Percentiles rank a stretch among this genome's conserved stretches.
phyloP scores from a whole-genome alignment of 2,329 filamentous ascomycete species.

The Endocalyx cinctus region DNA sequence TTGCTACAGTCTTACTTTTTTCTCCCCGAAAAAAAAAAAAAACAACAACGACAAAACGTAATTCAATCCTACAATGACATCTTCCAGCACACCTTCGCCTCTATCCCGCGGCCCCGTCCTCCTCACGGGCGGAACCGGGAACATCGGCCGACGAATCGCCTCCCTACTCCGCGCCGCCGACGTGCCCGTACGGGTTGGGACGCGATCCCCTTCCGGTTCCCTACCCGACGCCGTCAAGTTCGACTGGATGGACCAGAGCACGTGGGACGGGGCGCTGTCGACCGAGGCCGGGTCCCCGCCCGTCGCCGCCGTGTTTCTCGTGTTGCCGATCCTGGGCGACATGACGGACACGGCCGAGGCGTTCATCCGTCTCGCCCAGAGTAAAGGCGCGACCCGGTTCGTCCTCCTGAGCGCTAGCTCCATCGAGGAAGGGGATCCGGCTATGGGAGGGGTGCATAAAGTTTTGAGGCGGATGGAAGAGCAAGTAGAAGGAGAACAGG shows the following conservation, averaged over 20 bases:
- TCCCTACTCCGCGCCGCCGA: slow-evolving; percentile 25
- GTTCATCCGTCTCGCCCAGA: slow-evolving; percentile 38
- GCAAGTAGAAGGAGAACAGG: slow-evolving; percentile 26
- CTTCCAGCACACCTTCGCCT: too few species aligned
- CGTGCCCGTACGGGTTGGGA: slow-evolving; percentile 32
- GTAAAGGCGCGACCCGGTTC: slow-evolving; percentile 35
- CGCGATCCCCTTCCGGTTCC: slow-evolving; percentile 25
- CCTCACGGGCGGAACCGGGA: slow-evolving; percentile 41
- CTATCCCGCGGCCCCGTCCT: slow-evolving; percentile 25
- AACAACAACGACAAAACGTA: too few species aligned
- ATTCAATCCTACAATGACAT: too few species aligned
- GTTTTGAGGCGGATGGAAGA: slow-evolving; percentile 34
- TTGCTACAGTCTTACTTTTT: too few species aligned
- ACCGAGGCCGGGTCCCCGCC: background rate
- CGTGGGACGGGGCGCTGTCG: slow-evolving; percentile 31
- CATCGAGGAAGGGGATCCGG: slow-evolving; percentile 29
- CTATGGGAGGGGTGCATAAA: slow-evolving; percentile 31
- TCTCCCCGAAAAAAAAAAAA: too few species aligned
- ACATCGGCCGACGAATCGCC: slow-evolving; percentile 36
- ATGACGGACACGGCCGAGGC: slow-evolving; percentile 28
- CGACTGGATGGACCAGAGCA: slow-evolving; percentile 39
- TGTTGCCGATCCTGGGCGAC: slow-evolving; percentile 31
- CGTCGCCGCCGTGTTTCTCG: slow-evolving; percentile 36
- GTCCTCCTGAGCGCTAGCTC: slow-evolving; percentile 38
- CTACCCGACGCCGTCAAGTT: slow-evolving; percentile 27